Conservation (phyloP, 176 grass and related monocot genomes). For the Cenchrus americanus region DNA sequence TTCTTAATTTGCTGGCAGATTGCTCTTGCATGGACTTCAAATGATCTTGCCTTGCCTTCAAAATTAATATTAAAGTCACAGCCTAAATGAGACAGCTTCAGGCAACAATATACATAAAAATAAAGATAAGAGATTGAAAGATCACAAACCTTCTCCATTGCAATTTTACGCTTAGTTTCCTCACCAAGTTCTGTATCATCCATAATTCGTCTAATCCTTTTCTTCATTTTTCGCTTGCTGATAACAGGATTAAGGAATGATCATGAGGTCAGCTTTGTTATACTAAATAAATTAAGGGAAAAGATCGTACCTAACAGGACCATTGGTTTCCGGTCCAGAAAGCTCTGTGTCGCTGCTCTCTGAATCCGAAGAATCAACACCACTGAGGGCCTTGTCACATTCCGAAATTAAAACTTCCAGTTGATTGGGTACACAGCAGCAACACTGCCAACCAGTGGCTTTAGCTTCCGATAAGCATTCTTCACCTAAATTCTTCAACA, state of each 20-base stretch:
- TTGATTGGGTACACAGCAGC: constrained; percentile 77
- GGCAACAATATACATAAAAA: constrained; percentile 23
- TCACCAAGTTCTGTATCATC: constrained; percentile 97
- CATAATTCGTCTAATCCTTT: constrained; percentile 92
- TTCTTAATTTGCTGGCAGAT: constrained; percentile 70
- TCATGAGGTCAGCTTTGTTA: neutral
- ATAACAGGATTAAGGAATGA: constrained; percentile 27
- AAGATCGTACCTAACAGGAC: constrained; percentile 57
- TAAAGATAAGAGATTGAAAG: constrained; percentile 16
- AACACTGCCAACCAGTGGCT: constrained; percentile 76
- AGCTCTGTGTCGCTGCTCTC: constrained; percentile 60
- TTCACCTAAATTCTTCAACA: constrained; percentile 88
- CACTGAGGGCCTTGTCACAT: constrained; percentile 67
- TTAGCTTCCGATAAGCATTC: constrained; percentile 64
- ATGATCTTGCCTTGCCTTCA: constrained; percentile 98
- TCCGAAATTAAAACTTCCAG: constrained; percentile 69
- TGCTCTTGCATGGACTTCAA: constrained; percentile 93
- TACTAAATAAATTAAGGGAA: constrained; percentile 19
- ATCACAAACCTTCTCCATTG: constrained; percentile 85
- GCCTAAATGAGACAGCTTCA: constrained; percentile 14
- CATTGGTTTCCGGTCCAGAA: constrained; percentile 55
- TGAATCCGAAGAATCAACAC: constrained; percentile 65
- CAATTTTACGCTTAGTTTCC: constrained; percentile 91
- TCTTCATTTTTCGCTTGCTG: constrained; percentile 73
- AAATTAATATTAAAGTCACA: constrained; percentile 37